Conservation (phyloP, 2,329 filamentous ascomycete species). For the Diaporthe australafricana region DNA sequence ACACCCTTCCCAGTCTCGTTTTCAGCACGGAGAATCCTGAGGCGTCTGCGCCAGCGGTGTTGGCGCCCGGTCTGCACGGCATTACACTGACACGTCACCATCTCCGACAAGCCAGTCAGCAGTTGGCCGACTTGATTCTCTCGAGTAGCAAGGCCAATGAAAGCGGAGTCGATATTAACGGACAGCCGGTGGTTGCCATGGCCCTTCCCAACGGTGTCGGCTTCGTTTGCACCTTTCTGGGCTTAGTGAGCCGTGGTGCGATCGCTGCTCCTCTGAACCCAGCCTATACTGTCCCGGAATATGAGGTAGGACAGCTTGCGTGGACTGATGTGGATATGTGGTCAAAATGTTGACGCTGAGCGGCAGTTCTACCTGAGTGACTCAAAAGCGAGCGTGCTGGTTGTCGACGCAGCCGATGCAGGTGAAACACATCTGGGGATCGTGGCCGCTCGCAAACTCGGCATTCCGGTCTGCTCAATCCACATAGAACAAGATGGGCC, state of each 20-base stretch:
- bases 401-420: constrained; percentile 80
- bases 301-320: constrained; percentile 60
- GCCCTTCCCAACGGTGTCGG: constrained; percentile 11
- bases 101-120: background rate
- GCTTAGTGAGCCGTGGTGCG: constrained; percentile 84
- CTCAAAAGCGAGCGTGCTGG: constrained; percentile 80
- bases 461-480: constrained; percentile 88
- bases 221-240: constrained; percentile 88
- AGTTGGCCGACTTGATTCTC: background rate
- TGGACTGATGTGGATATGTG: background rate
- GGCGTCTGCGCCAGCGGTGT: background rate
- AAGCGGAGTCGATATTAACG: background rate
- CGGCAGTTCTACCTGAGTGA: constrained; percentile 84
- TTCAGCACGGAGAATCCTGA: background rate
- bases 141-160: background rate
- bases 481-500: constrained; percentile 53
- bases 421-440: constrained; percentile 77
- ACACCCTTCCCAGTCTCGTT: background rate
- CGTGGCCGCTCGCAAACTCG: constrained; percentile 81
- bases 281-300: constrained; percentile 89
- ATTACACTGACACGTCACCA: background rate
- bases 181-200: constrained; percentile 9
- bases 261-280: constrained; percentile 90
- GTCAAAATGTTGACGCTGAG: background rate
- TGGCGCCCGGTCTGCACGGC: background rate